A percentile compares a stretch with the other conserved stretches of the same genome.
Evolutionary conservation across 108 stramenopile species (phyloP).

Genomic region (Parmales sp.): DNA sequence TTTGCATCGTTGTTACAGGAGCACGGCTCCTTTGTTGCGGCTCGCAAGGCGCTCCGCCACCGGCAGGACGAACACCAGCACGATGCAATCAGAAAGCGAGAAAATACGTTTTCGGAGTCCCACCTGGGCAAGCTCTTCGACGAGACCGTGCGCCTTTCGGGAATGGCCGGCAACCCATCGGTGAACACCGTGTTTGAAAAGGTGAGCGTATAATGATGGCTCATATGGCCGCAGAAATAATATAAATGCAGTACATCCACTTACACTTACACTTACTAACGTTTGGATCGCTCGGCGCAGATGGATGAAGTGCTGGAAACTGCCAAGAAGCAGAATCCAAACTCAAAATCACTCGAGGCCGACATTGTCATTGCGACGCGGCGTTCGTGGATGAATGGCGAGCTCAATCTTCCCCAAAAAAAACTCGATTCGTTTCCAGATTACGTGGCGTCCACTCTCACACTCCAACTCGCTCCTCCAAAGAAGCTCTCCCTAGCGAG

Average conservation of each 20-base stretch:
- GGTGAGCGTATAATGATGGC: too few species aligned
- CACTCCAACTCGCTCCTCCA: slow-evolving; percentile 4
- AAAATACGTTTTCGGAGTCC: background rate
- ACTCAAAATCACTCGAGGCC: background rate
- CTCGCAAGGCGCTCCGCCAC: slow-evolving; percentile 1
- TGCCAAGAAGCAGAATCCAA: too few species aligned
- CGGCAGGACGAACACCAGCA: background rate
- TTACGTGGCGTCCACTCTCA: background rate
- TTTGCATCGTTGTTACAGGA: background rate
- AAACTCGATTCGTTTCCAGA: background rate
- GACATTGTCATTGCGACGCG: background rate
- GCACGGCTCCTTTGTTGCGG: background rate
- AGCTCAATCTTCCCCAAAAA: background rate
- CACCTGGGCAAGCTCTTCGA: slow-evolving; percentile 9
- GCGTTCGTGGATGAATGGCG: background rate
- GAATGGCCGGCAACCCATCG: background rate
- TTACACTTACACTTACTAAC: too few species aligned
- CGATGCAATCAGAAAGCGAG: background rate
- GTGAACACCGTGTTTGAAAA: slow-evolving; percentile 6
- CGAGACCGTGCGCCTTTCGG: slow-evolving; percentile 4
- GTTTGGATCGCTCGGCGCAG: too few species aligned
- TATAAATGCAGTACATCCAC: too few species aligned
- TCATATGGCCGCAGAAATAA: too few species aligned
- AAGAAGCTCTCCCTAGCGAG: background rate
- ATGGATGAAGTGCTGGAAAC: too few species aligned